Evolutionary conservation across 768 basidiomycete genomes (phyloP).

Genomic region (Termitomyces sp.): DNA sequence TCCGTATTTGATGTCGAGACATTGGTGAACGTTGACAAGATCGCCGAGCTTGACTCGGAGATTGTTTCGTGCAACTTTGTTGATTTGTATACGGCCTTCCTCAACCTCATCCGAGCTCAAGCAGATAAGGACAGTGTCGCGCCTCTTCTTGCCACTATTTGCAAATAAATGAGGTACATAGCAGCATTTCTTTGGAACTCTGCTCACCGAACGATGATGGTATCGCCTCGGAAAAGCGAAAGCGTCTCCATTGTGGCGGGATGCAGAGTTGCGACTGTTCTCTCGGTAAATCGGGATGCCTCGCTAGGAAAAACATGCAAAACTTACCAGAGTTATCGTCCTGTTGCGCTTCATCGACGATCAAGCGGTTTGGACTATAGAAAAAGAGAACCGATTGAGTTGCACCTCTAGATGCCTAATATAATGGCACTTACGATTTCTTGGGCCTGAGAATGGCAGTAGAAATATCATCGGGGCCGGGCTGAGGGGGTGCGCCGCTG

Average conservation of each 20-base stretch:
- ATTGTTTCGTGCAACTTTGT: constrained; percentile 99
- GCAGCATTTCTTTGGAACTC: background rate
- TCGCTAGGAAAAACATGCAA: background rate
- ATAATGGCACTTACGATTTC: constrained; percentile 79
- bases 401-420: constrained; percentile 6
- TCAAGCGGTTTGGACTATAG: constrained; percentile 93
- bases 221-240: constrained; percentile 94
- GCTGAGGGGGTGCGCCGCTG: constrained; percentile 77
- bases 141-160: constrained; percentile 90
- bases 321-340: constrained; percentile 93
- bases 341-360: constrained; percentile 89
- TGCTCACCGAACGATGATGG: constrained; percentile 86
- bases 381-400: constrained; percentile 19
- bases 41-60: constrained; percentile 96
- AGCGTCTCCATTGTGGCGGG: constrained; percentile 95
- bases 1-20: constrained; percentile 98
- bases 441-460: constrained; percentile 96
- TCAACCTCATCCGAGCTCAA: constrained; percentile 95
- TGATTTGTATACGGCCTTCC: constrained; percentile 96
- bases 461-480: constrained; percentile 85
- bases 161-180: constrained; percentile 1
- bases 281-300: background rate
- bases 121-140: constrained; percentile 96
- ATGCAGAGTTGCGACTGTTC: constrained; percentile 85
- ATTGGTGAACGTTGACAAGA: constrained; percentile 92